These are phyloP conservation scores for Beauveria caledonica DNA, from an alignment of 2,329 filamentous ascomycete genomes.

Conservation along the genomic window DNA sequence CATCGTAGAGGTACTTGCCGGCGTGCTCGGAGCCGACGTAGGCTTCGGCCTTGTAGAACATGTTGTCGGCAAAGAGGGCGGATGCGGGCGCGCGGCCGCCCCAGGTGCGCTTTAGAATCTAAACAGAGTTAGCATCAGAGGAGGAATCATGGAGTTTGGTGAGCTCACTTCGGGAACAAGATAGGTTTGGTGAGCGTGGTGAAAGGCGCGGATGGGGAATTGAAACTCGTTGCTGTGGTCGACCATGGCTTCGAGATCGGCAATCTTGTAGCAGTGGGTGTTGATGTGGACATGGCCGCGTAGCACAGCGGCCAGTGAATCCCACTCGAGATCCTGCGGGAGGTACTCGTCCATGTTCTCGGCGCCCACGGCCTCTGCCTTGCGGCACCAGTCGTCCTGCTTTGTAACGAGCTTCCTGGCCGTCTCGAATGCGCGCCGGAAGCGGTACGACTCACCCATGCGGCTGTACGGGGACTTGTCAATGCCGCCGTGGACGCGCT, in stretches of 20 bases:
- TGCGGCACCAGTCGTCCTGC: conserved; percentile 61
- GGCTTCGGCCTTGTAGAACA: conserved; percentile 63
- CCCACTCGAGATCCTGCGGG: conserved; percentile 55
- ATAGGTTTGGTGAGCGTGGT: conserved; percentile 12
- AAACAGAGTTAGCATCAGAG: not conserved
- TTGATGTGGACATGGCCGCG: conserved; percentile 62
- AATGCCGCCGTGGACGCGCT: conserved; percentile 48
- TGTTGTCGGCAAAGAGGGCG: conserved; percentile 63
- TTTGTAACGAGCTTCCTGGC: conserved; percentile 46
- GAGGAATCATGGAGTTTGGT: not conserved
- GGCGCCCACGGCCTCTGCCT: conserved; percentile 41
- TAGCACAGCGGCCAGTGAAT: conserved; percentile 53
- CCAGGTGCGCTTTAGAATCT: conserved; percentile 49
- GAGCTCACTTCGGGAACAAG: conserved; percentile 42
- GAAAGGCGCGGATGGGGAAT: conserved; percentile 30
- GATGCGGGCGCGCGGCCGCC: conserved; percentile 45
- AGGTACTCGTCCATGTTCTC: conserved; percentile 49
- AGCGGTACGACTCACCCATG: conserved; percentile 61
- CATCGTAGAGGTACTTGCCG: conserved; percentile 57
- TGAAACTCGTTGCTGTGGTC: conserved; percentile 65
- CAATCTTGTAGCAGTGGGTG: conserved; percentile 63
- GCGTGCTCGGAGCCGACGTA: conserved; percentile 58
- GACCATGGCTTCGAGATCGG: conserved; percentile 61
- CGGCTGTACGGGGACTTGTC: conserved; percentile 50
- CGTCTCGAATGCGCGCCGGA: conserved; percentile 59